Percentiles rank a stretch among this genome's conserved stretches.
These are phyloP conservation scores for Leccinum laetum DNA, from an alignment of 1,284 basidiomycete genomes.

Conservation along the genomic window DNA sequence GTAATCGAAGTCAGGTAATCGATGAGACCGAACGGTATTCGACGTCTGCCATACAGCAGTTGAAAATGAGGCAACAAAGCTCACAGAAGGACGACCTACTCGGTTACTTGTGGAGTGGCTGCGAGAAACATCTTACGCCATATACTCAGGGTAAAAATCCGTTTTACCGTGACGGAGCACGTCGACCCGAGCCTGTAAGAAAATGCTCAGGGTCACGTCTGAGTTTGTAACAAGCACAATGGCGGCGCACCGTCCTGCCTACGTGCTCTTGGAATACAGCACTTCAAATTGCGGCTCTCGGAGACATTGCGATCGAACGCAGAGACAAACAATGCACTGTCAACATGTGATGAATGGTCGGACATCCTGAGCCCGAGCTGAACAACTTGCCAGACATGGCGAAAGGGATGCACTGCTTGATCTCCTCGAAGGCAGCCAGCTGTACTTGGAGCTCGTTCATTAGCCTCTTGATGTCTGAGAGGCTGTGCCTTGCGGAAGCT, in stretches of 20 bases:
- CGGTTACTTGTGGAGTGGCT: constrained; percentile 85
- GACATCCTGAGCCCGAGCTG: constrained; percentile 26
- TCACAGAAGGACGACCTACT: constrained; percentile 48
- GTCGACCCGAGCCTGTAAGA: constrained; percentile 64
- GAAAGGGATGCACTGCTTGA: too few relatives aligned
- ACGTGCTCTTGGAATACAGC: constrained; percentile 98
- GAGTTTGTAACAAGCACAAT: constrained; percentile 7
- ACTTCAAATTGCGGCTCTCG: constrained; percentile 72
- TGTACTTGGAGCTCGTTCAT: too few relatives aligned
- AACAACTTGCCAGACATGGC: too few relatives aligned
- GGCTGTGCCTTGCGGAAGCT: too few relatives aligned
- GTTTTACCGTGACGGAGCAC: constrained; percentile 74
- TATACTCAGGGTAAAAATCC: constrained; percentile 94
- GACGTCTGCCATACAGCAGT: constrained; percentile 39
- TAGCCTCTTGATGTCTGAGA: too few relatives aligned
- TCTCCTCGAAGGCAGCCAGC: too few relatives aligned
- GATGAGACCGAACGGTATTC: constrained; percentile 75
- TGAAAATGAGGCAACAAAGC: constrained; percentile 7
- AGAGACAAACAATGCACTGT: constrained; percentile 70
- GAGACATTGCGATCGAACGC: constrained; percentile 93
- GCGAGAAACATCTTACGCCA: constrained; percentile 81
- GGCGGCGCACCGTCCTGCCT: constrained; percentile 76
- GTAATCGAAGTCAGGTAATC: constrained; percentile 78
- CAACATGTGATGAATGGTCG: constrained; percentile 61
- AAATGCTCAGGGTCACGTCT: constrained; percentile 13